A percentile compares a stretch with the other conserved stretches of the same genome.
These are phyloP conservation scores for Fraxinus pennsylvanica DNA, from an alignment of 257 asterid genomes.

Conservation along the genomic window DNA sequence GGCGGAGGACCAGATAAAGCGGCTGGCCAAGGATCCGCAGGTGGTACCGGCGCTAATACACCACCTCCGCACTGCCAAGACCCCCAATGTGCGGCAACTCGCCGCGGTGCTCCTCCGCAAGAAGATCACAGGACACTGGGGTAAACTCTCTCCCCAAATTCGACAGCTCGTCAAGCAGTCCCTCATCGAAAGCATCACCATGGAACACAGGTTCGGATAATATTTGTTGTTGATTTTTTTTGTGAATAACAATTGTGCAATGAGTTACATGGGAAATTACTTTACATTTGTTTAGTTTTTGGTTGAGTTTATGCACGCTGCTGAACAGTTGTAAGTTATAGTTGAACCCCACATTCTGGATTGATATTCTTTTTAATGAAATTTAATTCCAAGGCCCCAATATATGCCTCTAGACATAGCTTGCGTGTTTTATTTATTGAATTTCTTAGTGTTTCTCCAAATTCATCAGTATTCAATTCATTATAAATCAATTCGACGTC, in stretches of 20 bases:
- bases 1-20: constrained; percentile 98
- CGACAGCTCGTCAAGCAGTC: constrained; percentile 89
- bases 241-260: background rate
- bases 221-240: background rate
- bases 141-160: constrained; percentile 71
- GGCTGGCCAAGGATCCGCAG: constrained; percentile 93
- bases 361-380: background rate
- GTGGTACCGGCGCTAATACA: constrained; percentile 90
- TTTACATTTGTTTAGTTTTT: constrained; percentile 6
- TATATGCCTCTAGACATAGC: background rate
- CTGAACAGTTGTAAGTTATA: background rate
- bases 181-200: constrained; percentile 85
- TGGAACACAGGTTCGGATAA: constrained; percentile 76
- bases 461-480: background rate
- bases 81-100: constrained; percentile 95
- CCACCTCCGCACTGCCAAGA: constrained; percentile 97
- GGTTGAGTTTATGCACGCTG: background rate
- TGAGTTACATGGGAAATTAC: background rate
- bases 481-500: background rate
- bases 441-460: background rate
- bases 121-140: constrained; percentile 99
- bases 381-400: background rate
- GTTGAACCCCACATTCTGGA: background rate
- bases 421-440: background rate
- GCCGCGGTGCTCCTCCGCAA: constrained; percentile 97